Evolutionary conservation across 1,284 basidiomycete species (phyloP), one percentile per base, ranked within the genome.

Genomic region (Cryptococcus sp.): DNA sequence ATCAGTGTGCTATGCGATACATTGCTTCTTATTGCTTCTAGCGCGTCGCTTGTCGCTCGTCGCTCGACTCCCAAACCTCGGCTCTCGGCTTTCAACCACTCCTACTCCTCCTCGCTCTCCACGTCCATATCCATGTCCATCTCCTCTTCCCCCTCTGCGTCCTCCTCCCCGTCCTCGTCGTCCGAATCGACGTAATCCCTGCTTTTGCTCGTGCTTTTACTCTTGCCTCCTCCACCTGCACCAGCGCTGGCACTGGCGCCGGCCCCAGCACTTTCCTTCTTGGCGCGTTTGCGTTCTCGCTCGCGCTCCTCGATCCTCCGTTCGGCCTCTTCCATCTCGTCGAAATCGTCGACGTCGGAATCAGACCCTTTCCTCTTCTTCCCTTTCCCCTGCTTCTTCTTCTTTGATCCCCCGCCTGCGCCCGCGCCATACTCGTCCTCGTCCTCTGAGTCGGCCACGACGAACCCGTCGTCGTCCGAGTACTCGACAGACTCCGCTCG

Each of bases 381-480:
- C 53, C 46, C 64, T 59, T 47, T 59, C 53, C 42, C 20, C 55
- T 39, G 69, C 54, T 42, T 67, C 65, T 53, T 70, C 59, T 53
- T 60, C 62, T 56, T 70, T 61, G 51, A 61, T 58, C 47, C 50
- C 31, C 35, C 44, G 17, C 44, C 50, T 44, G 44, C 44, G 17
- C 44, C 52, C 44, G 41, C 17, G 15, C 68, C 50, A 47, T 65
- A 66, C 17, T 67, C 70, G 13, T 67, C 66, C 20, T 73, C 70
- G 44, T 68, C 65, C 13, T 74, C 72, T 7, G 60, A 61, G 59
- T 76, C 74, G 17, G 70, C 73, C 13, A 78, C 74, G 17, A 78
- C 70, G 56, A 78, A 78, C 23, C 76, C 76, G 59, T 78, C 76
- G 54, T 77, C 74, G 48, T 77, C 75, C 47, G 75, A 73, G 50